Percentiles rank a stretch among this genome's conserved stretches.
These are phyloP conservation scores for Rhexocercosporidium sp. DNA, from an alignment of 2,329 filamentous ascomycete genomes.

Conservation along the genomic window DNA sequence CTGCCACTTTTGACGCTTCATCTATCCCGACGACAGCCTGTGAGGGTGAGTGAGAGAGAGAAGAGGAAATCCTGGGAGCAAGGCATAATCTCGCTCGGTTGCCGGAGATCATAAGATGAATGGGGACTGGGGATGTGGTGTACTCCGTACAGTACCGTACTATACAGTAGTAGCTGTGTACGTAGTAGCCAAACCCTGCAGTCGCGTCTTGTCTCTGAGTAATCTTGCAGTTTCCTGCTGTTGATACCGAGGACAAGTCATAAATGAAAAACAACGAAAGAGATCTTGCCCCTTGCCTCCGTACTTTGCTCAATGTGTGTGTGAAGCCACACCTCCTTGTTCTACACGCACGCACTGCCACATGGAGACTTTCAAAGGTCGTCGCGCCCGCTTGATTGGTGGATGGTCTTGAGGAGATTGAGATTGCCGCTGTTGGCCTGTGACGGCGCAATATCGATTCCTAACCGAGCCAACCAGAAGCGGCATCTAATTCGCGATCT, in stretches of 20 bases:
- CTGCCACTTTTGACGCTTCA: slow-evolving; percentile 1
- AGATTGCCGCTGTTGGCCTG: slow-evolving; percentile 21
- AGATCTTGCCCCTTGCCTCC: background rate
- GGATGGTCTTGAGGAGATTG: slow-evolving; percentile 20
- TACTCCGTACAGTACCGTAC: no score
- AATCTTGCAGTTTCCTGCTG: slow-evolving; percentile 5
- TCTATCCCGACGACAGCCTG: slow-evolving; percentile 1
- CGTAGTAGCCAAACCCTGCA: background rate
- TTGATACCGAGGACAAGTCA: no score
- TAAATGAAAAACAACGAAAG: background rate
- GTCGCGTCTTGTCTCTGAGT: background rate
- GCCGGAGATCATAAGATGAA: slow-evolving; percentile 17
- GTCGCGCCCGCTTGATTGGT: slow-evolving; percentile 11
- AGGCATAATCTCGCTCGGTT: slow-evolving; percentile 1
- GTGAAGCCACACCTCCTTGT: background rate
- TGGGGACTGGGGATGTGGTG: background rate
- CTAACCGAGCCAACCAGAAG: background rate
- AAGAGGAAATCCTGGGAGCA: background rate
- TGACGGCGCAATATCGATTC: slow-evolving; percentile 9
- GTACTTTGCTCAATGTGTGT: background rate
- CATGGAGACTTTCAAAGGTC: background rate
- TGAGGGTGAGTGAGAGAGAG: background rate
- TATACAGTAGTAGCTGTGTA: no score
- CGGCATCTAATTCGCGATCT: background rate
- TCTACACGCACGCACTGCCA: slow-evolving; percentile 9